These are phyloP conservation scores for Dinochytrium kinnereticum DNA, from an alignment of 371 early-diverging fungal genomes.

Conservation along the genomic window DNA sequence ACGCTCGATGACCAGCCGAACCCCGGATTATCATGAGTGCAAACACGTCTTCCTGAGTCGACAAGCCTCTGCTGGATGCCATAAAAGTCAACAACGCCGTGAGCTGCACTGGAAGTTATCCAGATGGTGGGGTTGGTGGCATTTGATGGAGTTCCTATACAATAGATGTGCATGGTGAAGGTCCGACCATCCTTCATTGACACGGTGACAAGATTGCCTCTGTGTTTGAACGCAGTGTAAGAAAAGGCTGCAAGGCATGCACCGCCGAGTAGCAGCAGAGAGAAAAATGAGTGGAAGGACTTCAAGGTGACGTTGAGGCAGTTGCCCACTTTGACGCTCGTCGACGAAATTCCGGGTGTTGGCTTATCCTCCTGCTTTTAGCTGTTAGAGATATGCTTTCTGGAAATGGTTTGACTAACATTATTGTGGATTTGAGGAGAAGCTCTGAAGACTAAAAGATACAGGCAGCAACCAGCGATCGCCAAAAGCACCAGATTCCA, in stretches of 20 bases:
- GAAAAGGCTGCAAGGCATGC: neutral
- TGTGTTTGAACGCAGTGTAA: neutral
- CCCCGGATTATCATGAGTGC: neutral
- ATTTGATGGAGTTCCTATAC: neutral
- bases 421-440: neutral
- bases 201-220: neutral
- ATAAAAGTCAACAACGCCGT: neutral
- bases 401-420: too few species aligned
- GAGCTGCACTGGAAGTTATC: neutral
- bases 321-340: too few species aligned
- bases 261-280: neutral
- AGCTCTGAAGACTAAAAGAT: neutral
- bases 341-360: too few species aligned
- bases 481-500: neutral
- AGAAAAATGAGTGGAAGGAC: neutral
- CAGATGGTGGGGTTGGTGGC: neutral
- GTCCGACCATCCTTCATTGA: neutral
- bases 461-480: neutral
- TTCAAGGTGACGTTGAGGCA: neutral
- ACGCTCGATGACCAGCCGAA: slow-evolving; percentile 7
- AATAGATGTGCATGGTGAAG: neutral
- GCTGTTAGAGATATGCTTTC: too few species aligned
- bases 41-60: slow-evolving; percentile 4
- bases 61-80: neutral
- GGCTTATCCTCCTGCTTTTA: too few species aligned